These are phyloP conservation scores for Coleophoma cylindrospora DNA, from an alignment of 2,329 filamentous ascomycete species.

Conservation along the genomic window DNA sequence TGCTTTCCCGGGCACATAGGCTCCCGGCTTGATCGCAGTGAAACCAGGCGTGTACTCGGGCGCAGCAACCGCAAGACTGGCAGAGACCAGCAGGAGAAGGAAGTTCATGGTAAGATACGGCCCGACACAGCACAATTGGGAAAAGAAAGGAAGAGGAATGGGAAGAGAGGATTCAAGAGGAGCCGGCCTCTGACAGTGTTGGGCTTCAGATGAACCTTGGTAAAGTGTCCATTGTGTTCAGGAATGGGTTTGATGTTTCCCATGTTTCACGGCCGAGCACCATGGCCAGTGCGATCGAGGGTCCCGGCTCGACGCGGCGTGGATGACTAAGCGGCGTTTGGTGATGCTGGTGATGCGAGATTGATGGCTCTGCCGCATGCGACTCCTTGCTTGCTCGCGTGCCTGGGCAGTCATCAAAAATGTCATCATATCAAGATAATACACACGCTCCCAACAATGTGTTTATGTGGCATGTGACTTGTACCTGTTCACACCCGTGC, in stretches of 20 bases:
- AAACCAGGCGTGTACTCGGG: background rate
- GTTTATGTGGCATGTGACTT: no score
- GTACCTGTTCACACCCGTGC: no score
- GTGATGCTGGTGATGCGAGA: no score
- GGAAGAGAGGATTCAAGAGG: background rate
- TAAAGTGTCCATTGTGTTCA: background rate
- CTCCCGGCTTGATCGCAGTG: slow-evolving; percentile 3
- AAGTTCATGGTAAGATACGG: slow-evolving; percentile 8
- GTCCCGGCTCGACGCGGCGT: background rate
- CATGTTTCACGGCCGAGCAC: background rate
- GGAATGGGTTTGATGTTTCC: background rate
- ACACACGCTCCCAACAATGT: no score
- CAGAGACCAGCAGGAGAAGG: slow-evolving; percentile 4
- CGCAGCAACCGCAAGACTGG: no score
- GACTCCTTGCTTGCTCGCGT: background rate
- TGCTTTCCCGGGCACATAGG: slow-evolving; percentile 37
- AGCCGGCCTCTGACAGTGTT: background rate
- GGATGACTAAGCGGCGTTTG: background rate
- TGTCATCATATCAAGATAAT: no score
- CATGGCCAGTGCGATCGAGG: background rate
- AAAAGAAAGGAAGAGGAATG: background rate
- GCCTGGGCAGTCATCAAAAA: background rate
- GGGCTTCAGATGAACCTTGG: background rate
- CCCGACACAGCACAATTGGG: background rate
- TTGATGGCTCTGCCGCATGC: background rate